Base-by-base conservation (phyloP, 306 rosid genomes). In the Prosopis cineraria region DNA sequence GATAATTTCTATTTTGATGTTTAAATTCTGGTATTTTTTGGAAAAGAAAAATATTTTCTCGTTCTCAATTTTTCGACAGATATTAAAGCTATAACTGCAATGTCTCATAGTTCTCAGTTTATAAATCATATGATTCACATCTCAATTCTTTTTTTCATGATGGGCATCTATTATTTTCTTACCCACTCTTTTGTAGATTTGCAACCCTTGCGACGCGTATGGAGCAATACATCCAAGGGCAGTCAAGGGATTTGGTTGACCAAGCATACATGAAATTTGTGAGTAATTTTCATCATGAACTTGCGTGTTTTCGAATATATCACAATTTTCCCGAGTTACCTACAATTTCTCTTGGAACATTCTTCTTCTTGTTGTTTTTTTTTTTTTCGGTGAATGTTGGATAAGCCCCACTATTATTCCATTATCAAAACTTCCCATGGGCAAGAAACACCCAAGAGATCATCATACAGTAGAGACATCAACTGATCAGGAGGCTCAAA, bases 211-310 rank as follows among this genome's bases (percentile, higher is more conserved):
- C 99, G n/a, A 95, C 99, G 0, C 87, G 93, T 55, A 95, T 95
- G 99, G 99, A 95, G 88, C 99, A 93, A 81, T 95, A 93, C 83
- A 80, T 95, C 73, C 83, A 88, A 64, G 99, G 98, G 76, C 98
- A 95, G 82, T 91, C 98, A 25, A 89, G 99, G 90, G 99, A 95
- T 86, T 89, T 95, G 90, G 99, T 95, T 83, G 99, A 95, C 85
- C 98, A 91, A 93, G 98, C 98, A 43, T 95, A 95, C 85, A 91
- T 90, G 33, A 95, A 95, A 88, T 89, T 95, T 85, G 99, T 95
- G 79, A 87, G 98, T 86, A 65, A 10, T 74, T 86, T 41, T 47
- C 70, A 41, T 75, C 47, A 34, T 53, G 27, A 31, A 64, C 47
- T 80, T 10, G 36, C 25, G 14, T 69, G 73, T 65, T 75, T 79